These are phyloP conservation scores for Acanthamoeba castellanii DNA, from an alignment of 208 protist genomes.

Conservation along the genomic window DNA sequence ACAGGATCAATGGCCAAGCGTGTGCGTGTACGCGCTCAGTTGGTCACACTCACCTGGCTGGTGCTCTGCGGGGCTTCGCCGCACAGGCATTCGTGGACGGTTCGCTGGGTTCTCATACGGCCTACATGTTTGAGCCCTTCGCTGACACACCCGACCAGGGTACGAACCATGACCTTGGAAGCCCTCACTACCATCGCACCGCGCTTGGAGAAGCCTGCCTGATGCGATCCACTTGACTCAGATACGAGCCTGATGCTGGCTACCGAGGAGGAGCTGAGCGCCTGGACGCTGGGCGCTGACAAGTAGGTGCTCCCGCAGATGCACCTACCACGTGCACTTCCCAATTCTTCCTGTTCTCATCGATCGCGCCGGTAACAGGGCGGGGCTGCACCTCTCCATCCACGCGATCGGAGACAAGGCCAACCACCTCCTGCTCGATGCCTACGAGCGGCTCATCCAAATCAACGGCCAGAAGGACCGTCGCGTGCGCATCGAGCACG, in stretches of 20 bases:
- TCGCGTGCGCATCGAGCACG: constrained; percentile 64
- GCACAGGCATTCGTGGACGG: constrained; percentile 59
- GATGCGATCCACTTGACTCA: background rate
- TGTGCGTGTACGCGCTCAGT: background rate
- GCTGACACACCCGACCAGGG: background rate
- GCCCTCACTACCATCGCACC: background rate
- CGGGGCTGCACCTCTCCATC: constrained; percentile 55
- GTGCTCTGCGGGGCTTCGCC: background rate
- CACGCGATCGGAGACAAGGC: constrained; percentile 76
- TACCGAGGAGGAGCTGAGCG: constrained; percentile 43
- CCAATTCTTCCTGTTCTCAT: background rate
- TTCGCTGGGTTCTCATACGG: constrained; percentile 74
- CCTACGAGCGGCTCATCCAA: background rate
- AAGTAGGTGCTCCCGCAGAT: background rate
- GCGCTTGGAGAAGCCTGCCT: background rate
- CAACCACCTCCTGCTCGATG: constrained; percentile 30
- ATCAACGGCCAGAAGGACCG: constrained; percentile 60
- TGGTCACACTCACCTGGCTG: too few relatives aligned
- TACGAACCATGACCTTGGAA: background rate
- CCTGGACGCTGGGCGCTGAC: constrained; percentile 26
- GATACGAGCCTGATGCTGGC: background rate
- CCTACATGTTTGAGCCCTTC: constrained; percentile 72
- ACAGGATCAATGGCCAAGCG: background rate
- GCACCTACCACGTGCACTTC: too few relatives aligned
- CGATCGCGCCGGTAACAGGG: background rate